Percentiles rank a stretch among this genome's conserved stretches.
phyloP scores from a whole-genome alignment of 2,329 filamentous ascomycete species.

The Cordyceps pruinosa region DNA sequence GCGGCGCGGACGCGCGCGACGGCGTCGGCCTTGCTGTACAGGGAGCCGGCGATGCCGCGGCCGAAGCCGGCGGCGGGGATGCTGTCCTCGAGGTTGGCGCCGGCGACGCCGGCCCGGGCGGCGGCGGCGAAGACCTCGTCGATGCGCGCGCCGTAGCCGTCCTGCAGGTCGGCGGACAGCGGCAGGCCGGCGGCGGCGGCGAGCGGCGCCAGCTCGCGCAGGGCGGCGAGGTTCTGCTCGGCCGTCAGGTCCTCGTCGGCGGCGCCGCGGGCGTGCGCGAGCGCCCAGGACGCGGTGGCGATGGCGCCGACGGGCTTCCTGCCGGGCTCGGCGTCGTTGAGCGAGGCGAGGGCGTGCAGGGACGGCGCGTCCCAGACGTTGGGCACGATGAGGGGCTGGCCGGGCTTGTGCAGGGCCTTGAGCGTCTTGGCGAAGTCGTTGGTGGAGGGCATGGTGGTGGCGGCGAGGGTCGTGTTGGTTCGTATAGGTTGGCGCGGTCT shows the following conservation, averaged over 20 bases:
- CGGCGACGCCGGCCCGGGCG: constrained; percentile 46
- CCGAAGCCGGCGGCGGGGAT: constrained; percentile 28
- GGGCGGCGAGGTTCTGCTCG: constrained; percentile 42
- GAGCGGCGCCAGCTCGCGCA: constrained; percentile 37
- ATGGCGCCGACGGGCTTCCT: constrained; percentile 34
- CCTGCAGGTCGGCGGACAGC: constrained; percentile 52
- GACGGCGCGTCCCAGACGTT: constrained; percentile 50
- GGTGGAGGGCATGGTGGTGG: constrained; percentile 15
- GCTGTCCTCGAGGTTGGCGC: constrained; percentile 54
- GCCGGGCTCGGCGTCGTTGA: constrained; percentile 25
- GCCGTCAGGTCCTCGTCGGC: constrained; percentile 43
- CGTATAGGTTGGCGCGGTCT: neutral
- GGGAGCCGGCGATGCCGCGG: constrained; percentile 24
- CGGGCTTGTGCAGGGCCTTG: constrained; percentile 42
- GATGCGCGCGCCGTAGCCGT: constrained; percentile 47
- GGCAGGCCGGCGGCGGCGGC: constrained; percentile 36
- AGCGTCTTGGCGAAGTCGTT: constrained; percentile 30
- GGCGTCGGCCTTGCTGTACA: constrained; percentile 38
- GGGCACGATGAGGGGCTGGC: constrained; percentile 44
- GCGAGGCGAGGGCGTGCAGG: constrained; percentile 36
- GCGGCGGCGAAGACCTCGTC: constrained; percentile 36
- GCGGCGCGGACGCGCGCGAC: constrained; percentile 37
- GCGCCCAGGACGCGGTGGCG: constrained; percentile 44
- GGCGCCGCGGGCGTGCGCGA: constrained; percentile 39
- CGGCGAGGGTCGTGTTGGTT: neutral